Base-by-base conservation (phyloP, 441 rosid species). In the Adansonia grandidieri region DNA sequence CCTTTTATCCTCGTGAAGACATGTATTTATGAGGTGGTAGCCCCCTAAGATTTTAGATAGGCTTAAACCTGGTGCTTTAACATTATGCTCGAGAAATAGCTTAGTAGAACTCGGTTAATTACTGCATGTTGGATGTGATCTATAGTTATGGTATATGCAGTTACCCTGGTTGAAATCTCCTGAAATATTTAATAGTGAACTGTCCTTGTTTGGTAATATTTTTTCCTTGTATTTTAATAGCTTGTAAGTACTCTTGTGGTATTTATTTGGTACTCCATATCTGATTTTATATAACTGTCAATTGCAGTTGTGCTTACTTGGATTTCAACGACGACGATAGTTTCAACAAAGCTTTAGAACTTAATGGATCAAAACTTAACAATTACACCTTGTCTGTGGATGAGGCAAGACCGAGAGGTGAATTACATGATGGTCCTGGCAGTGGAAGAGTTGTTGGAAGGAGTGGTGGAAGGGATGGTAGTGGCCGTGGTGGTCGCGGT, bases 291-390 rank as follows among this genome's bases (percentile, higher is more conserved):
- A 0, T 32, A 3, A 48, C 4, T 32, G 3, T 5, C 9, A 5
- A 19, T 65, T 82, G 80, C 88, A 93, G 99, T 79, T 81, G 85
- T 85, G 97, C 98, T 1, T 96, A 89, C 84, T 0, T 94, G 65
- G 92, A 88, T 42, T 93, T 93, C 45, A 17, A 66, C 0, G 90
- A 90, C 22, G 68, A 73, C 9, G 78, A 57, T n/a, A 74, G 88
- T 64, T 50, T 87, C 74, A 85, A 75, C 82, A 90, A 89, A 74
- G 99, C 97, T 0, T 77, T 89, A 17, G 93, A 89, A 56, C 86
- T 91, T 7, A 67, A 84, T 82, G 95, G 93, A 13, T 80, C 87
- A 68, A 87, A 91, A 9, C 53, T 95, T 22, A 87, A 87, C 3
- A 91, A 82, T n/a, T 79, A 86, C 64, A 76, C 74, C 45, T 65